Evolutionary conservation across 202 grass and related monocot genomes (phyloP), one percentile per base, ranked within the genome.

Genomic region (Saccharum hybrid): DNA sequence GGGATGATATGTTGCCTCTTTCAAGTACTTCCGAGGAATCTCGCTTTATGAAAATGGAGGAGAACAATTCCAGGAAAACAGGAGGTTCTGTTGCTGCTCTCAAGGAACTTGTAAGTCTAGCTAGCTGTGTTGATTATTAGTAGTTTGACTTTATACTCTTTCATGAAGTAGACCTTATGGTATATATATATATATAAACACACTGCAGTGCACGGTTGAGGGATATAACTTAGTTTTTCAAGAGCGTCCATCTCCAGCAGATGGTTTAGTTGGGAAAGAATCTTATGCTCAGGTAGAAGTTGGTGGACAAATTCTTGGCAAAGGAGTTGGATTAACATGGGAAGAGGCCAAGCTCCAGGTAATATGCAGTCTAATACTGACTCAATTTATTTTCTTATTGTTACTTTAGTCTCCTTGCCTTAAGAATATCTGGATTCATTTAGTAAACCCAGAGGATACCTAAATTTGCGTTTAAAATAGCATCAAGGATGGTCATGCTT

Each of bases 341-440:
- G 92, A 98, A 85, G 92, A 98, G 75, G 95, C 96, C 61, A 95
- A 98, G 67, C 62, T 83, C 39, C 88, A 92, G 96, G 96, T 94
- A 76, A 68, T 78, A 68, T 67, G 36, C 67, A 61, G 23, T 26
- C 60, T 77, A 83, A 46, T 66, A 43, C 19, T 38, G 45, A 48
- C 66, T 49, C 56, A 67, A 48, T 76, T 71, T 62, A 2, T 21
- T 36, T 66, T 72, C 45, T 28, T 41, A 41, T 72, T 66, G 37
- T 71, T 85, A 71, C 10, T 59, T 46, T 19, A 65, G 41, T 72
- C 70, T 63, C 8, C 5, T 2, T 14, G 13, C 28, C 8, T 31
- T 33, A 49, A 8, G 21, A 18, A 79, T 64, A 14, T 79, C 6
- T 52, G 0, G 3, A 52, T 34, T 73, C 59, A 79, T 4, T 10